Evolutionary conservation across 2,329 filamentous ascomycete genomes (phyloP).

Genomic region (Clathrospora elynae): DNA sequence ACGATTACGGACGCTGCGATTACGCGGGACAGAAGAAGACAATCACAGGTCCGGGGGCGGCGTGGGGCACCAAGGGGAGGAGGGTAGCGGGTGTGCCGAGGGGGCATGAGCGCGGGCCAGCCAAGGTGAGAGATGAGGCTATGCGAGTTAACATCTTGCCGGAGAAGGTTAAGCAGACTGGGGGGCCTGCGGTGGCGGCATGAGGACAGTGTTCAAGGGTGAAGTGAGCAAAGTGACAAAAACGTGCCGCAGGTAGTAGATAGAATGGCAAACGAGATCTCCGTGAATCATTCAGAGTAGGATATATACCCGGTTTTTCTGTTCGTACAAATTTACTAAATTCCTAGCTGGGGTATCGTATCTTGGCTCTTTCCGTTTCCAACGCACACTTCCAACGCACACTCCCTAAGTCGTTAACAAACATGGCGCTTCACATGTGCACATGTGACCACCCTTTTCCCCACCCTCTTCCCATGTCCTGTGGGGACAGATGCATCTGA

Average conservation of each 20-base stretch:
- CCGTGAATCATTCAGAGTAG: too few species aligned
- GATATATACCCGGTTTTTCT: too few species aligned
- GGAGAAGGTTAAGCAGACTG: conserved; percentile 33
- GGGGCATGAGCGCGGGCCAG: conserved; percentile 33
- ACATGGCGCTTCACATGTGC: not conserved
- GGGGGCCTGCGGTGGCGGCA: conserved; percentile 6
- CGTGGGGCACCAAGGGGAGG: conserved; percentile 20
- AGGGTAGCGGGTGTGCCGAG: conserved; percentile 28
- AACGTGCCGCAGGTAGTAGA: too few species aligned
- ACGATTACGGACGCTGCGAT: conserved; percentile 36
- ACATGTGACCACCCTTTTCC: too few species aligned
- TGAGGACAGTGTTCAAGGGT: not conserved
- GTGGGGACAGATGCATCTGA: too few species aligned
- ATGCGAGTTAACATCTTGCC: conserved; percentile 35
- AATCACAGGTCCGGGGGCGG: conserved; percentile 26
- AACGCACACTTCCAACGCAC: too few species aligned
- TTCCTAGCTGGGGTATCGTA: conserved; percentile 5
- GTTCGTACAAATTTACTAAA: too few species aligned
- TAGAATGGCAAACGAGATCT: too few species aligned
- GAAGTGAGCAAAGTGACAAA: not conserved
- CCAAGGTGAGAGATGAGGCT: conserved; percentile 39
- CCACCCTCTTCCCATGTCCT: too few species aligned
- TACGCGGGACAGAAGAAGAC: conserved; percentile 31
- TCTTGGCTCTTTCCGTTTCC: too few species aligned
- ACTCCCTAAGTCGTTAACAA: not conserved